Percentiles rank a stretch among this genome's conserved stretches.
Conservation (phyloP, 1,284 basidiomycete species). For the Singerocomus rubriflavus region DNA sequence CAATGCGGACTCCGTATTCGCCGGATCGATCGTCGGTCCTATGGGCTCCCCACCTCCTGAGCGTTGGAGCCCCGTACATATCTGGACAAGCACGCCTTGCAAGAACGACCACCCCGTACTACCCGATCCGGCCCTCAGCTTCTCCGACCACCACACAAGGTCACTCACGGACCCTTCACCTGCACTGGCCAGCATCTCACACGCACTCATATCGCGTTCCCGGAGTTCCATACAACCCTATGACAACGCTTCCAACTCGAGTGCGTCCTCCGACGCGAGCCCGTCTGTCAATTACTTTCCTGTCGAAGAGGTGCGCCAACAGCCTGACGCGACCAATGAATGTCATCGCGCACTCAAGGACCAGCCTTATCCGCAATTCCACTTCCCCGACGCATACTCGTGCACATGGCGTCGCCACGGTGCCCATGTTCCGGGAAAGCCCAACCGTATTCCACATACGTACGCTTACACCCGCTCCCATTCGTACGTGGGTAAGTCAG, state of each 20-base stretch:
- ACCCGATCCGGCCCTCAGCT: constrained; percentile 1
- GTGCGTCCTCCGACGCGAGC: constrained; percentile 3
- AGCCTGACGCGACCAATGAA: neutral
- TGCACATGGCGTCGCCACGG: constrained; percentile 21
- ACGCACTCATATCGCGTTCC: constrained; percentile 26
- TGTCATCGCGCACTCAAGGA: neutral
- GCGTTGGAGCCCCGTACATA: constrained; percentile 16
- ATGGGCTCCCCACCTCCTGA: constrained; percentile 18
- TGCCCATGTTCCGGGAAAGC: constrained; percentile 20
- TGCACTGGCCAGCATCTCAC: constrained; percentile 11
- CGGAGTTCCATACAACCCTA: constrained; percentile 17
- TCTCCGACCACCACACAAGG: constrained; percentile 3
- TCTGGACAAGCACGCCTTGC: constrained; percentile 31
- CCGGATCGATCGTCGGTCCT: constrained; percentile 3
- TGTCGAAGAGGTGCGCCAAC: neutral
- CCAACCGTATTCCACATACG: neutral
- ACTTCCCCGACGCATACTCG: constrained; percentile 14
- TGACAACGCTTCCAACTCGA: constrained; percentile 4
- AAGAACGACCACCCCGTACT: constrained; percentile 6
- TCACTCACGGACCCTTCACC: constrained; percentile 2
- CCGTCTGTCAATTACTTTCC: neutral
- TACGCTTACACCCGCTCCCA: constrained; percentile 2
- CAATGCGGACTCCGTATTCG: neutral
- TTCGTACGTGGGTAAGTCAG: constrained; percentile 6
- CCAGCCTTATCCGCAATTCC: constrained; percentile 13